Evolutionary conservation across 2,329 filamentous ascomycete genomes (phyloP), one percentile per base, ranked within the genome.

Genomic region (Lachnellula cervina): DNA sequence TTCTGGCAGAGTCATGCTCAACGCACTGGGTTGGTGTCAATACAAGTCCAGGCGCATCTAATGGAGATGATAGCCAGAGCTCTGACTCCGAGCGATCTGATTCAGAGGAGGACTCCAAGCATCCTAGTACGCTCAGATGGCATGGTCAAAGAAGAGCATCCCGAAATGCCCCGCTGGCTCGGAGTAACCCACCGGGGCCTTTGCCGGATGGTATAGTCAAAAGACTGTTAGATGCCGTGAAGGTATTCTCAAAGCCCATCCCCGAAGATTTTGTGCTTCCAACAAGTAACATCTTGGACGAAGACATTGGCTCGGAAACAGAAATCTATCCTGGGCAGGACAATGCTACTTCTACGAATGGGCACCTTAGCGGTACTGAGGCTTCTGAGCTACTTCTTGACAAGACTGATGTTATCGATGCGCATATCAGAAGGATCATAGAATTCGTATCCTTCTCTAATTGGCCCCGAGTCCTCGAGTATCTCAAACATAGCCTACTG

Each of bases 361-460:
- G 62, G 54, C 56, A 58, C 57, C 56, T 64, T 19, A 65, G 59
- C 52, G 63, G 56, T n/a, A 62, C 58, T 7, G 68, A 69, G 32
- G 59, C 59, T 32, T 59, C 64, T 21, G 64, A 64, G 25, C 51
- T 70, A 32, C 57, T 70, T 25, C 57, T 63, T 28, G 63, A 67
- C n/a, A 66, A 64, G 47, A 53, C 57, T 17, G 69, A 71, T 49
- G 75, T 79, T 50, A 73, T 86, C 51, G 83, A 87, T 64, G 70
- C 71, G 7, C 74, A 80, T 61, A 74, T 82, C 63, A 80, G 80
- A 67, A 73, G 70, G 5, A 75, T 88, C 16, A 73, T 86, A 35
- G 83, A 87, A 66, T 88, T 82, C 62, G 71, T 85, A 56, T 86
- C 82, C 14, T 84, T 82, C 7, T 82, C 82, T 2, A 87, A 79